These are phyloP conservation scores for Postia placenta DNA, from an alignment of 768 basidiomycete species.

Conservation along the genomic window DNA sequence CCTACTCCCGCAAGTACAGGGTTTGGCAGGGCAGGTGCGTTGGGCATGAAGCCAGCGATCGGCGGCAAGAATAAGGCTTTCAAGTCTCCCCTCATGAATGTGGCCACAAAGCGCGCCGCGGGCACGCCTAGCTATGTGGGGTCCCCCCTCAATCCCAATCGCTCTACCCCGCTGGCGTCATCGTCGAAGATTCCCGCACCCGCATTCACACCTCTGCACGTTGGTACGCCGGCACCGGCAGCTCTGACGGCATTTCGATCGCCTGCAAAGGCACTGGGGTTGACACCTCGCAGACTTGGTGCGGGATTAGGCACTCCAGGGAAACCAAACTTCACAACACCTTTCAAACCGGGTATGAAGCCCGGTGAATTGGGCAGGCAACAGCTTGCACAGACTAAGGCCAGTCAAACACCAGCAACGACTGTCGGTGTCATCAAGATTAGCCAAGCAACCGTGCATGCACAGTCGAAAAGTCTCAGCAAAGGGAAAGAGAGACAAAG, in stretches of 20 bases:
- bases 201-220: neutral
- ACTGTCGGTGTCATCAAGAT: neutral
- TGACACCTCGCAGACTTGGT: slow-evolving; percentile 19
- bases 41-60: slow-evolving; percentile 4
- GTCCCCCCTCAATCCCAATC: slow-evolving; percentile 18
- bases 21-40: slow-evolving; percentile 1
- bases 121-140: slow-evolving; percentile 1
- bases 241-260: neutral
- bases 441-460: too few species aligned
- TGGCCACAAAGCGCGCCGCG: neutral
- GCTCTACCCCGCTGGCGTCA: slow-evolving; percentile 1
- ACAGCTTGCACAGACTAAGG: slow-evolving; percentile 10
- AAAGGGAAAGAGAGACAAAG: slow-evolving; percentile 17
- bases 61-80: slow-evolving; percentile 19
- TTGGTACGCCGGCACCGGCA: neutral
- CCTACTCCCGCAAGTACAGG: slow-evolving; percentile 11
- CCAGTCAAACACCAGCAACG: neutral
- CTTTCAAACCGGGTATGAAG: slow-evolving; percentile 25
- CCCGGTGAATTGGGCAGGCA: slow-evolving; percentile 22
- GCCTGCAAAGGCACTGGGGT: slow-evolving; percentile 19
- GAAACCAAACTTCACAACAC: slow-evolving; percentile 22
- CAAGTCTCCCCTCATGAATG: slow-evolving; percentile 21
- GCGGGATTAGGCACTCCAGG: neutral
- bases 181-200: slow-evolving; percentile 9
- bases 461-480: neutral